Evolutionary conservation across 2,329 filamentous ascomycete genomes (phyloP).

Genomic region (Zalaria obscura): DNA sequence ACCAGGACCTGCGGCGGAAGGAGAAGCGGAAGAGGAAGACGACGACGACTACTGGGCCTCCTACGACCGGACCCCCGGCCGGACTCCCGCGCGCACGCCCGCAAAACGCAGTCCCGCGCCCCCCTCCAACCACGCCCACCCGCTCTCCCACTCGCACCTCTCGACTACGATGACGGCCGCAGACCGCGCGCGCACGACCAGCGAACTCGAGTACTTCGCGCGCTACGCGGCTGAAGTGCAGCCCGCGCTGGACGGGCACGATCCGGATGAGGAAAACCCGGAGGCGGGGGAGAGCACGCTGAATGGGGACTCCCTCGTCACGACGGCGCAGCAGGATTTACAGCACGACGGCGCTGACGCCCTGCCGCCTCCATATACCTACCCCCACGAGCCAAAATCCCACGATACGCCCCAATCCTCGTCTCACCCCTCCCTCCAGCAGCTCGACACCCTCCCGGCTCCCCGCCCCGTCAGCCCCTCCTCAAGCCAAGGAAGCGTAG

Average conservation of each 20-base stretch:
- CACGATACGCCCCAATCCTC: constrained; percentile 26
- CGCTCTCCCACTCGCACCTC: constrained; percentile 38
- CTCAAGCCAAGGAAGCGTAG: constrained; percentile 32
- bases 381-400: constrained; percentile 1
- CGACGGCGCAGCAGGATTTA: no score
- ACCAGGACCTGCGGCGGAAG: neutral
- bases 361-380: constrained; percentile 16
- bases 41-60: constrained; percentile 70
- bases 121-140: constrained; percentile 16
- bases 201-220: constrained; percentile 61
- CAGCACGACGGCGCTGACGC: neutral
- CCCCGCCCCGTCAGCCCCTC: constrained; percentile 36
- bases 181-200: constrained; percentile 10
- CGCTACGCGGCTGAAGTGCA: constrained; percentile 63
- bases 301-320: constrained; percentile 11
- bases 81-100: constrained; percentile 40
- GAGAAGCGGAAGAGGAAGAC: constrained; percentile 43
- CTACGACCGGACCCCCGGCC: constrained; percentile 57
- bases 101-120: constrained; percentile 50
- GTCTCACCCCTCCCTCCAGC: no score
- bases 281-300: constrained; percentile 36
- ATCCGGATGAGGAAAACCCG: constrained; percentile 55
- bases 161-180: constrained; percentile 9
- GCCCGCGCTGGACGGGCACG: constrained; percentile 66
- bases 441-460: constrained; percentile 13